Evolutionary conservation across 1,284 basidiomycete species (phyloP), one percentile per base, ranked within the genome.

Genomic region (Austroboletus niveus): DNA sequence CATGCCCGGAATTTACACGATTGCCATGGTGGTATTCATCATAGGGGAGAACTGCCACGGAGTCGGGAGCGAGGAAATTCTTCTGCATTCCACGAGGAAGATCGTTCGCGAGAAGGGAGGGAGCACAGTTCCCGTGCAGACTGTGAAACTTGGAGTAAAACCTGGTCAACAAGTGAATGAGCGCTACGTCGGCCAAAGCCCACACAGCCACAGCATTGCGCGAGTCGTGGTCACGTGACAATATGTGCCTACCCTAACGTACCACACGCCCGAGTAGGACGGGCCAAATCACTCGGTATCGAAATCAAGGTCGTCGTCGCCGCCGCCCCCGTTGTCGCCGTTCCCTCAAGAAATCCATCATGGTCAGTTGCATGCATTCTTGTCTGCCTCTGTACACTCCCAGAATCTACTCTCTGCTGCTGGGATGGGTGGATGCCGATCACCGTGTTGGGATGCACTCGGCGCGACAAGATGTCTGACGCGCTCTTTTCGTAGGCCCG

Each of bases 401-500:
- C 22, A 24, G 22, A 24, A 24, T 24, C 22, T 9, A 14, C 3
- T 42, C 43, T 45, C 24, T 45, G 46, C 43, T 36, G 4, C 36
- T 48, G 50, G 43, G 38, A 54, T 53, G 54, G 62, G 24, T 66
- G 66, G 68, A 70, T 68, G 63, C 36, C 38, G 34, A 29, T 20
- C 31, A 12, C 44, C 24, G 34, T 24, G 39, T 48, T 48, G 49
- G 50, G 69, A 70, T 65, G 63, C 32, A 54, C 47, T 53, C 45
- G 46, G 52, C 48, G 5, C 34, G 14, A 20, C 24, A 32, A n/a
- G 34, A 10, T 31, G 48, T 44, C 57, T 71, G 34, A 69, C 45
- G 15, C 42, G 5, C 52, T 57, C 32, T 48, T 61, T 60, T 49
- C 47, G n/a, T 64, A 94, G 92, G 92, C 84, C 71, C 88, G 95